Base-by-base conservation (phyloP, 768 basidiomycete genomes). In the Calvatia gigantea region DNA sequence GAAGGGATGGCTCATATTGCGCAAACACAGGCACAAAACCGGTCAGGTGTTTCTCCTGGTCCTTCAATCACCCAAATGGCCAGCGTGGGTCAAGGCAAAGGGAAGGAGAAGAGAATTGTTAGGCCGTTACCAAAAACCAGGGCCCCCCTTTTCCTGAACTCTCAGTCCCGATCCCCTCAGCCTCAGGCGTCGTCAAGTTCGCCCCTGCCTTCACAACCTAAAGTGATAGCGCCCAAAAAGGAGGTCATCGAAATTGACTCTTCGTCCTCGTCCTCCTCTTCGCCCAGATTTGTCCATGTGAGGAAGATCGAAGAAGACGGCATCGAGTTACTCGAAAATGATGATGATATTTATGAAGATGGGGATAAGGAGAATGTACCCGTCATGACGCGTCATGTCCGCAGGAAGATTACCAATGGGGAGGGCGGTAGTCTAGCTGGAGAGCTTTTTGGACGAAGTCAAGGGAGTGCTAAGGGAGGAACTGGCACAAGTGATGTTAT, bases 291-390 rank as follows among this genome's bases (percentile, higher is more conserved):
- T 72, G 65, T 33, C 14, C 60, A 64, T 35, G n/a, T 51, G 49
- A n/a, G 64, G 9, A 11, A 9, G 17, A 21, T 41, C 19, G 17
- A 37, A n/a, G n/a, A n/a, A n/a, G n/a, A n/a, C n/a, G n/a, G n/a
- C n/a, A n/a, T n/a, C 35, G 35, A 37, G 12, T 37, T 37, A 9
- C 35, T 46, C 19, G 76, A 78, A 12, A 27, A 53, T 8, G 9
- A 72, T 75, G 49, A 69, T 73, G 12, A 53, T 19, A 21, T 39
- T 35, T 46, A 47, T 29, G 81, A 79, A 9, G 73, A 75, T 25
- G 79, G 79, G 14, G 81, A 86, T 61, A 86, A 87, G 65, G 86
- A 87, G 68, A 87, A 87, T 62, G 67, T 76, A 33, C 79, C 78
- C 4, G 73, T 76, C 2, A 72, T 78, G 6, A 75, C 74, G n/a